phyloP scores from a whole-genome alignment of 2,329 filamentous ascomycete species.

The Apiospora malaysiana region DNA sequence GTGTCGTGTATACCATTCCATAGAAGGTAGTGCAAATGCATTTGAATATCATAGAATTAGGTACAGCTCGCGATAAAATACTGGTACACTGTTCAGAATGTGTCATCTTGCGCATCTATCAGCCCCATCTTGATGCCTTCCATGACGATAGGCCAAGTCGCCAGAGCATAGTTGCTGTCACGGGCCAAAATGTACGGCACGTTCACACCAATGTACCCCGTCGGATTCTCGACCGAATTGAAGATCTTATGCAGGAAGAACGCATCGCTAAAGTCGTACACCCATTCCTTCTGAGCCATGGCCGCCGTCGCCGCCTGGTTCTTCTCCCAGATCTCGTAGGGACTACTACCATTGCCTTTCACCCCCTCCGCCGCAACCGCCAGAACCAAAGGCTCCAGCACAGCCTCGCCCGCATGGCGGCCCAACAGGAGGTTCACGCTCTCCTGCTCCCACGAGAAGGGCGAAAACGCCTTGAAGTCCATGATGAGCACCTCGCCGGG shows the following conservation, averaged over 20 bases:
- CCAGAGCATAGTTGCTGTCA: slow-evolving; percentile 13
- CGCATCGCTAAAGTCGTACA: slow-evolving; percentile 38
- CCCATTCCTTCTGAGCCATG: slow-evolving; percentile 22
- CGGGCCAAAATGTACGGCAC: slow-evolving; percentile 13
- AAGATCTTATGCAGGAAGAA: slow-evolving; percentile 19
- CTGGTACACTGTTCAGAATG: neutral
- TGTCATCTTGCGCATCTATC: neutral
- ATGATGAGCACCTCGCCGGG: slow-evolving; percentile 33
- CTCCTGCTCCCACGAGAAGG: slow-evolving; percentile 31
- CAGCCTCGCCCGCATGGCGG: slow-evolving; percentile 25
- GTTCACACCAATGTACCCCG: neutral
- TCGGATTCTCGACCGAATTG: slow-evolving; percentile 4
- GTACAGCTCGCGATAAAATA: neutral
- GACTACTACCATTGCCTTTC: neutral
- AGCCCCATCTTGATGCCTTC: neutral
- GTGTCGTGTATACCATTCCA: neutral
- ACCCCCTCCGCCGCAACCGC: too few relatives aligned
- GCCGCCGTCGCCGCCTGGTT: neutral
- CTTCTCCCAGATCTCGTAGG: slow-evolving; percentile 12
- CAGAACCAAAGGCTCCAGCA: slow-evolving; percentile 15
- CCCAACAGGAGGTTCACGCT: slow-evolving; percentile 23
- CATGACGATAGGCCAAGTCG: slow-evolving; percentile 4
- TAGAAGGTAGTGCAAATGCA: neutral
- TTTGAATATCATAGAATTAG: neutral
- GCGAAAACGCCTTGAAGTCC: slow-evolving; percentile 33